phyloP scores from a whole-genome alignment of 163 green algal species.

The Chlorella variabilis region DNA sequence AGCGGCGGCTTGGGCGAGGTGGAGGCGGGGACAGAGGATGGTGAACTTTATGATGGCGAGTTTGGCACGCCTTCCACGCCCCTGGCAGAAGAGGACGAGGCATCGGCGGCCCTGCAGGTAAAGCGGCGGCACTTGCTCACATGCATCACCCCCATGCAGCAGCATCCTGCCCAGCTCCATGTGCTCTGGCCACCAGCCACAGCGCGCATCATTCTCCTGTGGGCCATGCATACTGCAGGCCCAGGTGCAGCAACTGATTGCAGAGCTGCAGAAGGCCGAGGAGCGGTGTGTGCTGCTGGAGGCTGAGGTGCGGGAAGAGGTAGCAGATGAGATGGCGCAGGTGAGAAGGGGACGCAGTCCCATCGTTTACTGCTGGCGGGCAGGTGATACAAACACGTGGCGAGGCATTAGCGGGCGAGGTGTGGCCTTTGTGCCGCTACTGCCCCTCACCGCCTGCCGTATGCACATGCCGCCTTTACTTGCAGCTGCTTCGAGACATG shows the following conservation, averaged over 20 bases:
- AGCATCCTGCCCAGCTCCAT: too few species aligned
- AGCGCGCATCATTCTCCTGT: too few species aligned
- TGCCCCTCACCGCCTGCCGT: neutral
- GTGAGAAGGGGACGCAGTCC: constrained; percentile 26
- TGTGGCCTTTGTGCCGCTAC: too few species aligned
- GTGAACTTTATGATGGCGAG: neutral
- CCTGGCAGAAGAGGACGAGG: constrained; percentile 28
- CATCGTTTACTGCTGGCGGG: neutral
- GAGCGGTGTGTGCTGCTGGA: constrained; percentile 54
- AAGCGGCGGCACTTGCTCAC: neutral
- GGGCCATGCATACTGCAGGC: constrained; percentile 22
- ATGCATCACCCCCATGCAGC: too few species aligned
- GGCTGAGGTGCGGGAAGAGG: constrained; percentile 62
- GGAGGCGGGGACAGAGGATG: constrained; percentile 7
- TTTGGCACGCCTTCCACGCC: neutral
- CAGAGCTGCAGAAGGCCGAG: constrained; percentile 52
- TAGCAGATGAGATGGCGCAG: constrained; percentile 61
- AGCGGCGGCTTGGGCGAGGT: too few species aligned
- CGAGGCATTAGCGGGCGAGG: too few species aligned
- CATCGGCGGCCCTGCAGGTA: constrained; percentile 27
- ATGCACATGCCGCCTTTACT: neutral
- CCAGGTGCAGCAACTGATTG: constrained; percentile 57
- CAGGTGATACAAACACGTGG: too few species aligned
- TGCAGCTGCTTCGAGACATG: constrained; percentile 60
- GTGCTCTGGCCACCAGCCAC: neutral